Evolutionary conservation across 768 basidiomycete genomes (phyloP).

Genomic region (Daedaleopsis nitida): DNA sequence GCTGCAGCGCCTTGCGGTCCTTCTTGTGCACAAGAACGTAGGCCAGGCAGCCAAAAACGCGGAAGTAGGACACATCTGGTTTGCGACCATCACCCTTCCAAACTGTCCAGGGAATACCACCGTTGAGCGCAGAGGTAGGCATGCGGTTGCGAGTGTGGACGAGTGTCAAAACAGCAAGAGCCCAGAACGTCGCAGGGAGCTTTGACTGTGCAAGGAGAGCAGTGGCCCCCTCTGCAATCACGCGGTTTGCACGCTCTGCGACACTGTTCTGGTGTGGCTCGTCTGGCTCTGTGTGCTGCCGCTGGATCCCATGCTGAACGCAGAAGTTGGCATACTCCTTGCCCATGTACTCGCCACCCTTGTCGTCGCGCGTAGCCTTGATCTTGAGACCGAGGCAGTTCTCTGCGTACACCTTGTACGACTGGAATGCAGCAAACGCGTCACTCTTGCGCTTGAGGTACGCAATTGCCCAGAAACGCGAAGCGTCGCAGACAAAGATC

Average conservation of each 20-base stretch:
- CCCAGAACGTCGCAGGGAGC: conserved; percentile 7
- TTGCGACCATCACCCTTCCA: conserved; percentile 10
- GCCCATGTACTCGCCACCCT: conserved; percentile 7
- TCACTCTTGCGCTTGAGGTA: too few species aligned
- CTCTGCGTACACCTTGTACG: not conserved
- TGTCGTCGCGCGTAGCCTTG: too few species aligned
- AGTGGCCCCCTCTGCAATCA: conserved; percentile 1
- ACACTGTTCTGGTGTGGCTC: conserved; percentile 24
- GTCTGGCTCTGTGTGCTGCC: conserved; percentile 19
- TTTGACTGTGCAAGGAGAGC: conserved; percentile 8
- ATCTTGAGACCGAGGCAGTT: too few species aligned
- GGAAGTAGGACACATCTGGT: conserved; percentile 35
- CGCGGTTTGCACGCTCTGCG: conserved; percentile 19
- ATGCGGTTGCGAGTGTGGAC: conserved; percentile 6
- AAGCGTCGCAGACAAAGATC: too few species aligned
- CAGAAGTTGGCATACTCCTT: conserved; percentile 20
- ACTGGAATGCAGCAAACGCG: conserved; percentile 25
- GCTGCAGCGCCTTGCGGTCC: conserved; percentile 28
- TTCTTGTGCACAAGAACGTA: conserved; percentile 42
- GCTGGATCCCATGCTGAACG: conserved; percentile 19
- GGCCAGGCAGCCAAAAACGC: conserved; percentile 40
- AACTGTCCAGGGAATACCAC: not conserved
- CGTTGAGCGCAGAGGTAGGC: conserved; percentile 1
- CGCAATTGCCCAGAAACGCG: too few species aligned
- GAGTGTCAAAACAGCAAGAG: not conserved